Evolutionary conservation across 2,329 filamentous ascomycete species (phyloP), one percentile per base, ranked within the genome.

Genomic region (Fusarium longipes): DNA sequence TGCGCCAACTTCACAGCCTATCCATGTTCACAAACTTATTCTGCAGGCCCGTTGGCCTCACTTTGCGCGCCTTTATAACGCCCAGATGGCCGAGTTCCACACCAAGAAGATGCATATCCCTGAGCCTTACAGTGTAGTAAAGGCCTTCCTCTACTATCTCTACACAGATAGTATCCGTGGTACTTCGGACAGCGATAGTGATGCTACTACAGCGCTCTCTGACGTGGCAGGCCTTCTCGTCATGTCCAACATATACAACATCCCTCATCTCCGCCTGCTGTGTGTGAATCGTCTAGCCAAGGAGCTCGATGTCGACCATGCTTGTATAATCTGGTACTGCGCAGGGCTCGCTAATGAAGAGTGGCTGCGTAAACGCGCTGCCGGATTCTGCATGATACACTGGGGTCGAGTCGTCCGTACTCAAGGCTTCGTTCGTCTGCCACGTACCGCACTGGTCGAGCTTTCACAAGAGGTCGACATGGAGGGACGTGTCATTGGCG

Each of bases 201-300:
- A 89, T 60, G 91, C 94, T 33, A 93, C 96, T 80, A 87, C 87
- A 0, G 86, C 90, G 47, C 87, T 97, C 20, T 88, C 90, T 29
- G 94, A 97, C 71, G 93, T 98, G 15, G 95, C 96, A 1, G 95
- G 96, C 10, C 88, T 99, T 78, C 86, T 99, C 5, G 95, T 99
- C 67, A 96, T 99, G 92, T 93, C 93, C 40, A 97, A 98, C 77
- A 92, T 98, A 44, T 99, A 99, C 81, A 95, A 97, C 75, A 96
- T 99, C 82, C 94, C 94, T 2, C 93, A 96, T 70, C 87, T 99
- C 24, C 91, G 95, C 20, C 86, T 97, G 9, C 85, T 98, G 2
- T 97, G 95, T 76, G 92, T 98, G 54, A 95, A 97, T 76, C 88
- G 96, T 10, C 85, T 99, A 5, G 91, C 92, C 56, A 91, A 93